phyloP scores from a whole-genome alignment of 768 basidiomycete species.

The Inosperma sp. region DNA sequence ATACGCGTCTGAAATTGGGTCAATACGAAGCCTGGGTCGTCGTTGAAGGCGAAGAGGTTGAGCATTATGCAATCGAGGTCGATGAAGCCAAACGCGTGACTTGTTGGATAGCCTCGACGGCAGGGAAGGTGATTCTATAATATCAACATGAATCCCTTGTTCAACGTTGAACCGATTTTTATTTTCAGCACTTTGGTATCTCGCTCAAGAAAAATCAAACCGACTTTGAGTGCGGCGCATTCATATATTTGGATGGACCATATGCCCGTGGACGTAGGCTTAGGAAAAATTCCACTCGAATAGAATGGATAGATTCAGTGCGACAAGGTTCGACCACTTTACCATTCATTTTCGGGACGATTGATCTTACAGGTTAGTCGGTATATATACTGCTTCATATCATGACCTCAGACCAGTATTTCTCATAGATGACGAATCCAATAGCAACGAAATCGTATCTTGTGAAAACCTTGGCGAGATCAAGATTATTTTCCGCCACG shows the following conservation, averaged over 20 bases:
- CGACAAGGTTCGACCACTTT: not conserved
- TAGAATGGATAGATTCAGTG: not conserved
- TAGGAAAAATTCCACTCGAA: not conserved
- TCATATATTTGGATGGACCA: not conserved
- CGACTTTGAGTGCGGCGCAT: not conserved
- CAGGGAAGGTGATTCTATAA: constrained; percentile 2
- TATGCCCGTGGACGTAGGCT: not conserved
- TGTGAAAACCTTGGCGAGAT: not conserved
- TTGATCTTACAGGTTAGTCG: constrained; percentile 1
- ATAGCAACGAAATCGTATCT: not conserved
- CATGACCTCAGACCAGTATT: not conserved
- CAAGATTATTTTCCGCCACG: not conserved
- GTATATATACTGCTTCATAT: not conserved
- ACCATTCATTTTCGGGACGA: not conserved
- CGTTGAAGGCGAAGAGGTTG: not conserved
- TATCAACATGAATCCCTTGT: not conserved
- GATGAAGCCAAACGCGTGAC: not conserved
- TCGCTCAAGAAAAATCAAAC: not conserved
- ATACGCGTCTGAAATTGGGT: not conserved
- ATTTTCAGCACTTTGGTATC: not conserved
- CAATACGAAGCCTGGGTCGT: not conserved
- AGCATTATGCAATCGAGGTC: not conserved
- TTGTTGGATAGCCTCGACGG: constrained; percentile 6
- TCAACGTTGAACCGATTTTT: not conserved
- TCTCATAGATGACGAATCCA: not conserved